Evolutionary conservation across 106 monocot species (phyloP).

Genomic region (Dioscorea dumetorum): DNA sequence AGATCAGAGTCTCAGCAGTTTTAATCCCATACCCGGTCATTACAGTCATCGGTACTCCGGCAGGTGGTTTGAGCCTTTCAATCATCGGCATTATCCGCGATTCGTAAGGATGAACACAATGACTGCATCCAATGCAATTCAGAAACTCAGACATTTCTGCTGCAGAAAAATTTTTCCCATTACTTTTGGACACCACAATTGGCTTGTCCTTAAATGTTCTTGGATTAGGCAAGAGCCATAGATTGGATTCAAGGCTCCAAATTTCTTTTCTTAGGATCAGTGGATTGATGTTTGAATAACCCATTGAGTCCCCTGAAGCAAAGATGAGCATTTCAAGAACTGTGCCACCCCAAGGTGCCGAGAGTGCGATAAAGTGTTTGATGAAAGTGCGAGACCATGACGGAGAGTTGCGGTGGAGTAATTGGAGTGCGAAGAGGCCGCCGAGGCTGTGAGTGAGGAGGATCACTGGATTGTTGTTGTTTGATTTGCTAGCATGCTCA

Average conservation of each 20-base stretch:
- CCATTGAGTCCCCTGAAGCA: background rate
- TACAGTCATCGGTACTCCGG: background rate
- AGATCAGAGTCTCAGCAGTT: conserved; percentile 20
- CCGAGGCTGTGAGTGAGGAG: conserved; percentile 10
- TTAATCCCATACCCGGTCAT: conserved; percentile 1
- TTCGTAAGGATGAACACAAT: background rate
- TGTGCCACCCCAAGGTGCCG: conserved; percentile 2
- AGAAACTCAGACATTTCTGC: background rate
- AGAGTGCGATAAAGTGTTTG: conserved; percentile 3
- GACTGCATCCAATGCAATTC: background rate
- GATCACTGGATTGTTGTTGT: background rate
- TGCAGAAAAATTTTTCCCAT: background rate
- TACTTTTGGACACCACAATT: background rate
- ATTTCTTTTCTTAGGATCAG: background rate
- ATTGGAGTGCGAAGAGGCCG: conserved; percentile 1
- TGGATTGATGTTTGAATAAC: background rate
- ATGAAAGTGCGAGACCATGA: background rate
- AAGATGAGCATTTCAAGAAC: background rate
- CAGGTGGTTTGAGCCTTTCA: background rate
- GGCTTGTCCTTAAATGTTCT: background rate
- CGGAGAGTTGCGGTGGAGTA: background rate
- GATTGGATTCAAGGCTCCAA: background rate
- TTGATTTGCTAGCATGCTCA: background rate
- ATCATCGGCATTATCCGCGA: background rate
- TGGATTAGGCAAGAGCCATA: background rate